These are phyloP conservation scores for Hyaloscypha hepaticicola DNA, from an alignment of 495 filamentous ascomycete species.

Conservation along the genomic window DNA sequence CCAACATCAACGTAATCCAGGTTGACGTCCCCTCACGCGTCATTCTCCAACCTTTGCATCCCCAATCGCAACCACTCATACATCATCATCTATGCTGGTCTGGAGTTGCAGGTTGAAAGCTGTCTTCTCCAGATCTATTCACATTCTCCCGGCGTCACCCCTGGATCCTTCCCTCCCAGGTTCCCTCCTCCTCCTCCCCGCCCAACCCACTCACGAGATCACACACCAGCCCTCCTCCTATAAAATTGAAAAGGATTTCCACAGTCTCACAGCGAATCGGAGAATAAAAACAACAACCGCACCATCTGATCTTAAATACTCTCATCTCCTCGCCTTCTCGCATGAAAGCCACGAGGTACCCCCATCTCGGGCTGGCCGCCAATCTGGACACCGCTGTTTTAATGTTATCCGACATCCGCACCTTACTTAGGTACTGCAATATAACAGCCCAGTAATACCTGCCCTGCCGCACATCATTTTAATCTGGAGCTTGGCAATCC, in stretches of 20 bases:
- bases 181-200: not conserved
- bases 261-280: not conserved
- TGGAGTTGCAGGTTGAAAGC: not conserved
- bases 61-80: not conserved
- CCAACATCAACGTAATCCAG: too few species aligned
- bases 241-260: not conserved
- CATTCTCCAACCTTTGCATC: not conserved
- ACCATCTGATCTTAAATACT: not conserved
- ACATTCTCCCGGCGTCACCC: not conserved
- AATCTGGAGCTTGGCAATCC: not conserved
- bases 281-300: not conserved
- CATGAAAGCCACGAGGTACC: not conserved
- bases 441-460: not conserved
- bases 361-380: not conserved
- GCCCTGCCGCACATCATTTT: not conserved
- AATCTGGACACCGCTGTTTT: not conserved
- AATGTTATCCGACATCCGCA: not conserved
- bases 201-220: not conserved
- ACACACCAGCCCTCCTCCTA: not conserved
- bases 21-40: too few species aligned
- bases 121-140: constrained; percentile 31
- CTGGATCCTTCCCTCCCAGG: not conserved
- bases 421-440: not conserved
- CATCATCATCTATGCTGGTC: constrained; percentile 3
- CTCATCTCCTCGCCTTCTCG: not conserved